Percentiles rank a stretch among this genome's conserved stretches.
Evolutionary conservation across 257 asterid genomes (phyloP).

Genomic region (Solanum arcanum): DNA sequence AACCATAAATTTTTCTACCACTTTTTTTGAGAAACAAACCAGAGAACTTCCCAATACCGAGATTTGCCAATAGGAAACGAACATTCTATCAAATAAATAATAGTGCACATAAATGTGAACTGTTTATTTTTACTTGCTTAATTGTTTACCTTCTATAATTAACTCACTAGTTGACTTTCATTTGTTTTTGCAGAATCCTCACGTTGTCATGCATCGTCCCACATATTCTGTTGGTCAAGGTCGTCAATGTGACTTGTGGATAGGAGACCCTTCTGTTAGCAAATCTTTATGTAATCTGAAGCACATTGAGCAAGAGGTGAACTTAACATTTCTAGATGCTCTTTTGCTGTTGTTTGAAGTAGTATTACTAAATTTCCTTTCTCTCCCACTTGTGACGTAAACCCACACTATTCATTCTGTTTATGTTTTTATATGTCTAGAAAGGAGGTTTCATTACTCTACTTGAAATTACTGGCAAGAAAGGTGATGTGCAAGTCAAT

Average conservation of each 20-base stretch:
- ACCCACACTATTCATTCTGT: background rate
- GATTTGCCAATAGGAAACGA: background rate
- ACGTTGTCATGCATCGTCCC: slow-evolving; percentile 46
- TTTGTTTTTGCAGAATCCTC: slow-evolving; percentile 50
- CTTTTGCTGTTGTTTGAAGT: background rate
- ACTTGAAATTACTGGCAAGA: slow-evolving; percentile 72
- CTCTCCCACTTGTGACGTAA: background rate
- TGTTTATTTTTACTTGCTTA: background rate
- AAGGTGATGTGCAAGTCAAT: slow-evolving; percentile 79
- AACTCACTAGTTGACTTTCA: background rate
- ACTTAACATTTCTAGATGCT: background rate
- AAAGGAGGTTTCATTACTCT: slow-evolving; percentile 46
- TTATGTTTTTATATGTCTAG: slow-evolving; percentile 21
- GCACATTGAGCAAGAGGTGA: slow-evolving; percentile 55
- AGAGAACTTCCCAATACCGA: background rate
- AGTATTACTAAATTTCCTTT: background rate
- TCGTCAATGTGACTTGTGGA: slow-evolving; percentile 48
- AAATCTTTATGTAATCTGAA: slow-evolving; percentile 61
- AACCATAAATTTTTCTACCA: background rate
- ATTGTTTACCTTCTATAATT: background rate
- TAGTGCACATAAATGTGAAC: background rate
- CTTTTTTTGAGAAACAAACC: background rate
- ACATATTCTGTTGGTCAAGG: slow-evolving; percentile 43
- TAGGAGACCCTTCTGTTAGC: slow-evolving; percentile 59
- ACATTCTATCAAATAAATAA: background rate